Base-by-base conservation (phyloP, 305 asterid genomes). In the Plantago lanceolata region DNA sequence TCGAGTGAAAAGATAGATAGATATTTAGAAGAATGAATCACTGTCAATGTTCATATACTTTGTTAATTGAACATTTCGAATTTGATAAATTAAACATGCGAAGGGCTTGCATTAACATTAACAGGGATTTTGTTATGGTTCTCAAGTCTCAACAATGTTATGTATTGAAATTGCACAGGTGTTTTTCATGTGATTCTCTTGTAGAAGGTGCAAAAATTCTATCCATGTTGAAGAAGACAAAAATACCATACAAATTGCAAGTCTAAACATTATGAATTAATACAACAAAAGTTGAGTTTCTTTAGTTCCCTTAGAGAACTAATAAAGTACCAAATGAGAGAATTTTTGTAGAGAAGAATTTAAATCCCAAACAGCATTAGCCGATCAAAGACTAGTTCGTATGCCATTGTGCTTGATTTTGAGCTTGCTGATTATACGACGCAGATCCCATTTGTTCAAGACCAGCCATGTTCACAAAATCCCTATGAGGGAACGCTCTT, bases 381-480 rank as follows among this genome's bases (percentile, higher is more conserved):
- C 28, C 6, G 17, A 19, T 18, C n/a, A 19, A 8, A 35, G 48
- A 43, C 28, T 61, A 61, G 15, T 17, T 40, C 45, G 21, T 29
- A 19, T 78, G 80, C 89, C 89, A 80, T 9, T 77, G 76, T 20
- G 64, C 53, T 73, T 76, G 85, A 54, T 70, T 72, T 60, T 75
- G 81, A 67, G 20, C 59, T 2, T 37, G 37, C 24, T 71, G 80
- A n/a, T 75, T 71, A 14, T 75, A 75, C 0, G 81, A 63, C 2
- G 83, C 76, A 24, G 81, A 68, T 54, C 81, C 86, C 65, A 85
- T 76, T 4, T 79, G 86, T 55, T 78, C 81, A 69, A 84, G 70
- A 31, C 69, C 86, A 33, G 45, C 61, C 61, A 56, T 56, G 61
- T 56, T 56, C 37, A 76, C 61, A 62, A 76, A 78, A 67, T 80